These are phyloP conservation scores for Cladosporium austrohemisphaericum DNA, from an alignment of 2,329 filamentous ascomycete genomes.

Conservation along the genomic window DNA sequence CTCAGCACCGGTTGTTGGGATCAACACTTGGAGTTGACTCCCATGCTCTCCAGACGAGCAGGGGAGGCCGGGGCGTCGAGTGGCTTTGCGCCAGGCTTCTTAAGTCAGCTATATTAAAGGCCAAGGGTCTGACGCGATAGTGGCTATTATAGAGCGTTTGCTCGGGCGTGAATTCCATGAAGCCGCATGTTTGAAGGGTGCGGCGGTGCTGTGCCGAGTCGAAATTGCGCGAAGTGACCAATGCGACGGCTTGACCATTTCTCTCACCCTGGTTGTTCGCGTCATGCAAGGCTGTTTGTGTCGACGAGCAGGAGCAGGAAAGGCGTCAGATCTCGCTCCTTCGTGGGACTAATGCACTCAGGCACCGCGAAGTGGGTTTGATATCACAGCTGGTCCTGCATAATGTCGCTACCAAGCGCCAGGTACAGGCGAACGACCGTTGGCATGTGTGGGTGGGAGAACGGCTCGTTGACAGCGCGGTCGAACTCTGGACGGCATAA, in stretches of 20 bases:
- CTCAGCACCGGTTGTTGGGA: not conserved
- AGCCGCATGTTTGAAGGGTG: constrained; percentile 1
- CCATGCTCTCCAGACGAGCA: constrained; percentile 3
- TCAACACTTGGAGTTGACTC: not conserved
- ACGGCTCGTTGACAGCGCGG: too few relatives aligned
- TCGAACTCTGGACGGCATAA: too few relatives aligned
- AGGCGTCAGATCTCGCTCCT: too few relatives aligned
- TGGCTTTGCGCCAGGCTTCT: not conserved
- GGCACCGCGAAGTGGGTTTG: not conserved
- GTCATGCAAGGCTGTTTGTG: too few relatives aligned
- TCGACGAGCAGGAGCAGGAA: too few relatives aligned
- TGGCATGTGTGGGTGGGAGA: not conserved
- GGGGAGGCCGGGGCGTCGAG: not conserved
- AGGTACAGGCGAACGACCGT: not conserved
- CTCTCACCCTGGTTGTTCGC: too few relatives aligned
- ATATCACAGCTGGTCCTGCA: constrained; percentile 9
- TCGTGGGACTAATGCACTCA: not conserved
- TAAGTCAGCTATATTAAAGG: constrained; percentile 1
- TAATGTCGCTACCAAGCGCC: constrained; percentile 5
- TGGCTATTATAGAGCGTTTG: not conserved
- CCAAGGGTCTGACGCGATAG: not conserved
- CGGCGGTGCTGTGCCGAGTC: not conserved
- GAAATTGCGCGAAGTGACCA: not conserved
- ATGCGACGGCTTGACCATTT: not conserved
- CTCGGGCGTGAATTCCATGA: not conserved